Conservation (phyloP, 108 stramenopile species). For the Fragilaria radians region DNA sequence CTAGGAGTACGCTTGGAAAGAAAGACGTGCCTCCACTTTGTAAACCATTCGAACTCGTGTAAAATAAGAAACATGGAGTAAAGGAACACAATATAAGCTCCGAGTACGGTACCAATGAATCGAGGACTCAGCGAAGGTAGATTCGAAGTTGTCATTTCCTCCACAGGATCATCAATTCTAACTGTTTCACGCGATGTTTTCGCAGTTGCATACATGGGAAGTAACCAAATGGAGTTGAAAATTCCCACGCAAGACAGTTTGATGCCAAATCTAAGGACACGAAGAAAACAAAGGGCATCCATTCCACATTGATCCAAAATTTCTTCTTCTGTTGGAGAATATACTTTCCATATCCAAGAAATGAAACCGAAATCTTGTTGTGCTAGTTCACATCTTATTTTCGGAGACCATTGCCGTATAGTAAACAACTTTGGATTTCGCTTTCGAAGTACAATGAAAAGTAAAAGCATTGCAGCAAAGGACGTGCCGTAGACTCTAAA, state of each 20-base stretch:
- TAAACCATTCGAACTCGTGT: constrained; percentile 49
- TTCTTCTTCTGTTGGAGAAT: constrained; percentile 17
- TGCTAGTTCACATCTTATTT: constrained; percentile 16
- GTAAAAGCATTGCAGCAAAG: constrained; percentile 11
- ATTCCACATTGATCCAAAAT: constrained; percentile 42
- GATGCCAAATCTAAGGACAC: constrained; percentile 47
- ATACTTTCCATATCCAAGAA: constrained; percentile 31
- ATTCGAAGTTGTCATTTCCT: constrained; percentile 25
- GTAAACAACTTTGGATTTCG: constrained; percentile 21
- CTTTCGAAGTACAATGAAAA: constrained; percentile 17
- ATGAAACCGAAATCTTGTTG: constrained; percentile 18
- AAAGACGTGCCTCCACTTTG: constrained; percentile 30
- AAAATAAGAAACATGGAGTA: constrained; percentile 43
- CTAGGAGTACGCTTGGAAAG: constrained; percentile 14
- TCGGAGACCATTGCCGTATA: constrained; percentile 16
- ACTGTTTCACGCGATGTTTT: constrained; percentile 10
- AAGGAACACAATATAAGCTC: constrained; percentile 38
- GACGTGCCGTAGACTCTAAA: constrained; percentile 18
- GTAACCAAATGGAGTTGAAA: constrained; percentile 36
- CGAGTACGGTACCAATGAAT: constrained; percentile 24
- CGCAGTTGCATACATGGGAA: constrained; percentile 40
- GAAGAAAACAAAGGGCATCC: constrained; percentile 44
- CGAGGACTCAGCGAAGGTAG: constrained; percentile 18
- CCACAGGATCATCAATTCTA: constrained; percentile 21
- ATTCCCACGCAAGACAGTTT: constrained; percentile 38